phyloP scores from a whole-genome alignment of 257 asterid genomes.

The Capsicum baccatum region DNA sequence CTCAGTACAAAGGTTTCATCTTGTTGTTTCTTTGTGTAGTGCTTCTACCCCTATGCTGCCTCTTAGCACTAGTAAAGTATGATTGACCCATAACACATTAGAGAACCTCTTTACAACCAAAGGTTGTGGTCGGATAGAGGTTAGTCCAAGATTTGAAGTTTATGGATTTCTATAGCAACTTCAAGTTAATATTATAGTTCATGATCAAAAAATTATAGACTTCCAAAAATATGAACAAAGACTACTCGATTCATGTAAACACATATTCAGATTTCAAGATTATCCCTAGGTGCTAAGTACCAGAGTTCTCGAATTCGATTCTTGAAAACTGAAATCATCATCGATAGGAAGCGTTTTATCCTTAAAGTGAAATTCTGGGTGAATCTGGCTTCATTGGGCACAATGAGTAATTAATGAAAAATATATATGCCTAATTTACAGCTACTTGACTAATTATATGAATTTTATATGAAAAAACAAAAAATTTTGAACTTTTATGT shows the following conservation, averaged over 20 bases:
- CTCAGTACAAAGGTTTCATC: not conserved
- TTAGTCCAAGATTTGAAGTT: not conserved
- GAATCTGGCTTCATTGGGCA: too few relatives aligned
- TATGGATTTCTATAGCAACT: not conserved
- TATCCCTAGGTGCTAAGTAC: rapidly evolving
- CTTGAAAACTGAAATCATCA: not conserved
- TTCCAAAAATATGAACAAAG: not conserved
- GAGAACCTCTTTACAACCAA: not conserved
- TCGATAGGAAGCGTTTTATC: not conserved
- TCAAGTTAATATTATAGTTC: not conserved
- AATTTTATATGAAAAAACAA: not conserved
- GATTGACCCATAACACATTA: not conserved
- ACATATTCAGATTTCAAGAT: not conserved
- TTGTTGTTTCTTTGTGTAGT: not conserved
- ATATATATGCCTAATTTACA: not conserved
- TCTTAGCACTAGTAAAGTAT: not conserved
- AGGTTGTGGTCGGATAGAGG: not conserved
- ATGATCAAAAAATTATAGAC: not conserved
- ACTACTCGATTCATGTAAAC: not conserved
- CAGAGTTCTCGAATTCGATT: not conserved
- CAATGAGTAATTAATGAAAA: too few relatives aligned
- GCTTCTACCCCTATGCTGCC: not conserved
- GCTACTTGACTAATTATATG: not conserved
- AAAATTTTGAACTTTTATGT: not conserved
- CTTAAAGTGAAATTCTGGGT: not conserved